Evolutionary conservation across 495 filamentous ascomycete genomes (phyloP).

Genomic region (Xylaria grammica): DNA sequence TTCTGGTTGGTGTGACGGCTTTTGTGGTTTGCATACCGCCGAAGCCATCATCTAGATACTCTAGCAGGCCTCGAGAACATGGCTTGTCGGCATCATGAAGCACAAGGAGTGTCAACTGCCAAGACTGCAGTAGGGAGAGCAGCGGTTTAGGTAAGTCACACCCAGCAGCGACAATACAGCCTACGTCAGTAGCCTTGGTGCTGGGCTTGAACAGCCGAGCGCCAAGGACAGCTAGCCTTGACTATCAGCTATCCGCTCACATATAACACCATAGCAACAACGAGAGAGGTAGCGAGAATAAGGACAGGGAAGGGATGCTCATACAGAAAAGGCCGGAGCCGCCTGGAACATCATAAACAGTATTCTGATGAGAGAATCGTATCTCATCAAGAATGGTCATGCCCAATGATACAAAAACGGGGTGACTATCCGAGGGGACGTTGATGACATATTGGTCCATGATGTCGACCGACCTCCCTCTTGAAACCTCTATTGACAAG

Average conservation of each 20-base stretch:
- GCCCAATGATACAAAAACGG: conserved; percentile 34
- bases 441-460: not conserved
- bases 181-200: conserved; percentile 15
- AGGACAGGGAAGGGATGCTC: conserved; percentile 38
- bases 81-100: conserved; percentile 13
- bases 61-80: conserved; percentile 32
- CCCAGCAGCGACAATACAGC: conserved; percentile 31
- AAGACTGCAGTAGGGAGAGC: conserved; percentile 28
- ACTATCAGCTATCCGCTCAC: conserved; percentile 18
- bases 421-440: not conserved
- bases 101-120: conserved; percentile 24
- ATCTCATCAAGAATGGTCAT: conserved; percentile 46
- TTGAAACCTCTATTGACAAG: too few species aligned
- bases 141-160: conserved; percentile 31
- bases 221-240: conserved; percentile 8
- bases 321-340: conserved; percentile 48
- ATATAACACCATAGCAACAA: not conserved
- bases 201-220: conserved; percentile 13
- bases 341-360: conserved; percentile 40
- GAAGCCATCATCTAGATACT: conserved; percentile 26
- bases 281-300: conserved; percentile 28
- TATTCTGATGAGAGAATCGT: conserved; percentile 28
- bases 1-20: not conserved
- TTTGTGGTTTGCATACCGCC: conserved; percentile 21
- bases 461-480: too few species aligned